Evolutionary conservation across 2,329 filamentous ascomycete species (phyloP), one percentile per base, ranked within the genome.

Genomic region (Botrytis fabae): DNA sequence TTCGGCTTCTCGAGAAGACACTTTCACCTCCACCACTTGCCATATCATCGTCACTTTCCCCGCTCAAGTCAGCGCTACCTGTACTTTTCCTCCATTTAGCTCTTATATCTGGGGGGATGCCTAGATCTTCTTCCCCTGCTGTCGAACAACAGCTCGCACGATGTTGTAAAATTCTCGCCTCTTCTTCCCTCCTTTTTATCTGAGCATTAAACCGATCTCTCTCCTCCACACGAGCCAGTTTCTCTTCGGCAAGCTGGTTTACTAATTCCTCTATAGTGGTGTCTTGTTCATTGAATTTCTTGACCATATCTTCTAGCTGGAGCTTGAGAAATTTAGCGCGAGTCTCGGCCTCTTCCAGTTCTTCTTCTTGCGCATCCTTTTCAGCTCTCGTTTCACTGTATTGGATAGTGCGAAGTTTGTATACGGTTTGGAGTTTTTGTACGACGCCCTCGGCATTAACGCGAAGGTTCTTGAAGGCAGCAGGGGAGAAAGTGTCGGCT

Each of bases 381-480:
- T 91, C 88, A 14, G 84, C 84, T 44, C 83, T 83, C 16, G 88
- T 76, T 60, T 90, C 88, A 18, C 82, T 82, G 1, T 88, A 80
- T n/a, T 85, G 83, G 0, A 83, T 75, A 8, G 86, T 85, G 38
- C 86, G 86, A 71, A 85, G 81, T 65, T 86, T 86, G 79, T 91
- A 91, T 44, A 89, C 89, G 18, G 81, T 81, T 77, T 91, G 90
- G 76, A 91, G 86, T 78, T 84, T 86, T 35, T 82, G 83, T 38
- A 91, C 79, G 7, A 91, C 81, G 6, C 87, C 86, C 7, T 83
- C 82, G 4, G 90, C 89, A 73, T 88, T 89, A 75, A 83, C 81
- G 73, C 88, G 87, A n/a, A 90, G 83, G 78, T 88, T 90, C 79
- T 89, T 89, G 81, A 86, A 91, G 16, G 86, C 86, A 0, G 86